Conservation (phyloP, 1,284 basidiomycete genomes). For the Hemileia vastatrix region DNA sequence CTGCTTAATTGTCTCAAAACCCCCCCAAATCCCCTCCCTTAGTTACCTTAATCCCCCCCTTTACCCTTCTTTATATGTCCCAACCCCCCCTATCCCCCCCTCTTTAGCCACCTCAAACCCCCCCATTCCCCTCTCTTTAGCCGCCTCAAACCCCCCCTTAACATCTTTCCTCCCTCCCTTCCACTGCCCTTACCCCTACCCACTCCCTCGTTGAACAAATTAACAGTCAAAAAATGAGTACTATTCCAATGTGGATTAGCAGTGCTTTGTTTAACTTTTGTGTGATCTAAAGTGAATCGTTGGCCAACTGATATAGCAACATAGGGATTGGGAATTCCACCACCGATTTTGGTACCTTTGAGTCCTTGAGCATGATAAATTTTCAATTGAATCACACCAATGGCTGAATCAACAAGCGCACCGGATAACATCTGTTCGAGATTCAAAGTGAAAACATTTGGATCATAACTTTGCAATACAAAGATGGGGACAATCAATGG, state of each 20-base stretch:
- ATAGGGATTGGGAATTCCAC: constrained; percentile 90
- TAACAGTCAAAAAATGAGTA: constrained; percentile 82
- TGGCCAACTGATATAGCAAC: constrained; percentile 66
- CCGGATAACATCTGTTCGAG: constrained; percentile 91
- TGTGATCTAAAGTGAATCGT: constrained; percentile 45
- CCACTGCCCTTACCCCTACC: too few relatives aligned
- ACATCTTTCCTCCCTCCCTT: too few relatives aligned
- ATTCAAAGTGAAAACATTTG: constrained; percentile 84
- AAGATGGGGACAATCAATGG: constrained; percentile 51
- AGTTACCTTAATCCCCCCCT: too few relatives aligned
- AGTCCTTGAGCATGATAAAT: constrained; percentile 60
- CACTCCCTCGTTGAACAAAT: constrained; percentile 75
- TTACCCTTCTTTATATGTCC: too few relatives aligned
- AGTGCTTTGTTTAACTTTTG: constrained; percentile 39
- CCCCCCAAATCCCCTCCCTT: too few relatives aligned
- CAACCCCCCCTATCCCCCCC: too few relatives aligned
- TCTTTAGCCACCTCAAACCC: too few relatives aligned
- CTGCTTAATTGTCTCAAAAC: too few relatives aligned
- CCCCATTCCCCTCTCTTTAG: too few relatives aligned
- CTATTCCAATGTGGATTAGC: constrained; percentile 82
- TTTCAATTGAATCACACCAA: constrained; percentile 82
- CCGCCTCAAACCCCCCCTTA: too few relatives aligned
- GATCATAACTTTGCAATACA: constrained; percentile 88
- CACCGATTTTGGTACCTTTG: constrained; percentile 65
- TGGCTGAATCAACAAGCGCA: constrained; percentile 65